Evolutionary conservation across 352 stramenopile genomes (phyloP).

Genomic region (Globisporangium acanthophoron): DNA sequence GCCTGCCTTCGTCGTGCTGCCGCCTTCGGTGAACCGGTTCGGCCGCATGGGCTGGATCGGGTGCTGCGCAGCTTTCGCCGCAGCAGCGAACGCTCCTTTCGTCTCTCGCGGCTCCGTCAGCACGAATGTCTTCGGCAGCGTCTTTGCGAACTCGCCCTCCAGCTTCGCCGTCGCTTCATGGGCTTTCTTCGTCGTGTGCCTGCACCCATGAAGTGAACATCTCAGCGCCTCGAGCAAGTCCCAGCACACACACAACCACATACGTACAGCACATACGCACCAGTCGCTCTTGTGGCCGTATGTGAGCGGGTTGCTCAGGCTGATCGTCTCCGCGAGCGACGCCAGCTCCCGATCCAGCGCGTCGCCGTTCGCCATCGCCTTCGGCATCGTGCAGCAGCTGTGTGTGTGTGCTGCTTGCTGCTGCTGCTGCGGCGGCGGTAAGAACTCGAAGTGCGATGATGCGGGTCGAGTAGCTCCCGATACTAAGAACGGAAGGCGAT

Average conservation of each 20-base stretch:
- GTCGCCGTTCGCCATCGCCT: conserved; percentile 25
- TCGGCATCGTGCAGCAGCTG: neutral
- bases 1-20: conserved; percentile 11
- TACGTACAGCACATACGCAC: conserved; percentile 21
- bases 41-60: conserved; percentile 49
- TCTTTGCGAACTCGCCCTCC: conserved; percentile 45
- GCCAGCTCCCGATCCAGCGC: conserved; percentile 64
- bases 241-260: neutral
- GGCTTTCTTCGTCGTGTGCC: conserved; percentile 42
- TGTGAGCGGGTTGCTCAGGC: conserved; percentile 73
- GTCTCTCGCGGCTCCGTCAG: conserved; percentile 46
- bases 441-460: too few relatives aligned
- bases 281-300: conserved; percentile 66
- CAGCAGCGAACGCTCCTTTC: conserved; percentile 39
- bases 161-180: conserved; percentile 26
- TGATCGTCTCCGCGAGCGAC: conserved; percentile 64
- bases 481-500: too few relatives aligned
- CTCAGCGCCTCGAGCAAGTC: neutral
- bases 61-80: conserved; percentile 43
- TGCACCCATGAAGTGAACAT: conserved; percentile 13
- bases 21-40: conserved; percentile 24
- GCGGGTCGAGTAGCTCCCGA: too few relatives aligned
- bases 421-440: neutral
- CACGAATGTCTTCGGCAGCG: conserved; percentile 55
- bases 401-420: neutral